A percentile compares a stretch with the other conserved stretches of the same genome.
phyloP scores from a whole-genome alignment of 1,284 basidiomycete species.

The Naganishia albida region DNA sequence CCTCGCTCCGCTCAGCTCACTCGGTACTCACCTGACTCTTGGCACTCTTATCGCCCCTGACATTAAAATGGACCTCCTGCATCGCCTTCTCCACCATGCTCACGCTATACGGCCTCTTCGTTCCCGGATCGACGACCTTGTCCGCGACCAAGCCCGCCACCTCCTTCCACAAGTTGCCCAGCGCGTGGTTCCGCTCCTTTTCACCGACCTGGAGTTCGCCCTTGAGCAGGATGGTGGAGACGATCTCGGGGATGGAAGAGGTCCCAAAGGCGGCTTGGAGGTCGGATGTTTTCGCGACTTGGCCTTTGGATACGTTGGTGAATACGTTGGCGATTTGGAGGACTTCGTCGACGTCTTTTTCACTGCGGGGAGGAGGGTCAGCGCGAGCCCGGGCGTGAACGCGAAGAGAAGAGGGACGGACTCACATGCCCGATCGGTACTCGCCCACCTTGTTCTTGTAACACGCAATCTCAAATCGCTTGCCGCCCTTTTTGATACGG shows the following conservation, averaged over 20 bases:
- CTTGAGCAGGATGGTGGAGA: conserved; percentile 92
- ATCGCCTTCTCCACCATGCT: conserved; percentile 98
- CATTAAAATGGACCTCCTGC: conserved; percentile 88
- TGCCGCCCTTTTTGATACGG: conserved; percentile 91
- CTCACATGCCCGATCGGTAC: conserved; percentile 86
- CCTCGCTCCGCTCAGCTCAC: not conserved
- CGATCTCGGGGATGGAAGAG: conserved; percentile 68
- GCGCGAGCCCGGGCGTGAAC: not conserved
- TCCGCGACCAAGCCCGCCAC: conserved; percentile 92
- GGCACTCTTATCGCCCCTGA: conserved; percentile 83
- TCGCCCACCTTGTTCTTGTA: conserved; percentile 99
- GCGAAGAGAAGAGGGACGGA: conserved; percentile 34
- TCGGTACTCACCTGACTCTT: conserved; percentile 73
- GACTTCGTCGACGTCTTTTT: conserved; percentile 92
- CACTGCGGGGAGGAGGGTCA: conserved; percentile 57
- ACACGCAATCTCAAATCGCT: conserved; percentile 98
- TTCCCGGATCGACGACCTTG: conserved; percentile 90
- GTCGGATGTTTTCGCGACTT: conserved; percentile 84
- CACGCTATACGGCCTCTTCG: conserved; percentile 86
- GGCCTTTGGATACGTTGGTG: conserved; percentile 94
- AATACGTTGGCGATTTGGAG: conserved; percentile 97
- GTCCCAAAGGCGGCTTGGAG: conserved; percentile 89
- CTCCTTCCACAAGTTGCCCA: conserved; percentile 79
- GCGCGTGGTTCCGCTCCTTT: conserved; percentile 90
- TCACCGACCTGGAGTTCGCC: conserved; percentile 97